A percentile compares a stretch with the other conserved stretches of the same genome.
Conservation (phyloP, 2,329 filamentous ascomycete species). For the Shiraia bambusicola region DNA sequence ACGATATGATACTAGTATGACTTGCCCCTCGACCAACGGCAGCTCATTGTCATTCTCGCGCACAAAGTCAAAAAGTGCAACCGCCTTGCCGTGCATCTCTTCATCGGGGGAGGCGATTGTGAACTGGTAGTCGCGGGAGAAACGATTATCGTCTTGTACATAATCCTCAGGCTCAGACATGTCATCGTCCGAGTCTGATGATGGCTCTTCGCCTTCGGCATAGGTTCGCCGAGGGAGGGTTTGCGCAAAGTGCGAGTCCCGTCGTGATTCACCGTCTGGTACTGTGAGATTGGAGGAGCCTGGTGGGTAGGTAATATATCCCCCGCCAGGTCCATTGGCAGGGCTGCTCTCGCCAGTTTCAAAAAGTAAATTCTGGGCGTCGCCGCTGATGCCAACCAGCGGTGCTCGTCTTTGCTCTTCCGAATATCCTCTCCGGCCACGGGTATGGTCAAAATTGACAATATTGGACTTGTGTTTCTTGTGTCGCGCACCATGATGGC, state of each 20-base stretch:
- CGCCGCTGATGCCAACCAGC: conserved; percentile 55
- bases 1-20: conserved; percentile 93
- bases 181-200: conserved; percentile 51
- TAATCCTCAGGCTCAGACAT: conserved; percentile 53
- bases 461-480: conserved; percentile 69
- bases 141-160: conserved; percentile 68
- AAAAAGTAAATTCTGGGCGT: conserved; percentile 69
- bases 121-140: conserved; percentile 90
- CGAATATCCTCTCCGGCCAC: conserved; percentile 35
- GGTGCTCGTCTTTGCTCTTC: conserved; percentile 49
- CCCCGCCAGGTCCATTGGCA: conserved; percentile 73
- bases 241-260: conserved; percentile 58
- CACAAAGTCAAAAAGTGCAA: conserved; percentile 92
- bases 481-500: conserved; percentile 64
- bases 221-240: conserved; percentile 47
- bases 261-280: conserved; percentile 39
- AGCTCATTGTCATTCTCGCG: conserved; percentile 96
- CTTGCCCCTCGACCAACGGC: conserved; percentile 87
- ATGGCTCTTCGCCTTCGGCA: conserved; percentile 44
- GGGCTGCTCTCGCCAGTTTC: conserved; percentile 71
- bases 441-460: conserved; percentile 44
- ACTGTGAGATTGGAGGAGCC: conserved; percentile 41
- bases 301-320: conserved; percentile 76
- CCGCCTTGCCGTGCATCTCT: conserved; percentile 95
- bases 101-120: conserved; percentile 94